phyloP scores from a whole-genome alignment of 1,284 basidiomycete genomes.

The Somion occarium region DNA sequence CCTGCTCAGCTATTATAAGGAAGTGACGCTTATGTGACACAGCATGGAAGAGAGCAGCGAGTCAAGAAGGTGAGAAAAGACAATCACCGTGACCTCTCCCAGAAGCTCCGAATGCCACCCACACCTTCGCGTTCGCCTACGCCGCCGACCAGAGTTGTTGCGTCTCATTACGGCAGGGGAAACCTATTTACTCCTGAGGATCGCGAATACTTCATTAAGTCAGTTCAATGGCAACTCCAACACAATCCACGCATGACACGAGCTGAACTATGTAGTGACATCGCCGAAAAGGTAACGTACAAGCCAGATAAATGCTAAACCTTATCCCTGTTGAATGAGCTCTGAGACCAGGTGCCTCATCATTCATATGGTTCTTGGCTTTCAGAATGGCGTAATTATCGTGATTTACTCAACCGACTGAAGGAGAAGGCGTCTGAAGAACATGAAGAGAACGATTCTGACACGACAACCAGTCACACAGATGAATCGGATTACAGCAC shows the following conservation, averaged over 20 bases:
- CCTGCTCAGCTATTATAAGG: too few species aligned
- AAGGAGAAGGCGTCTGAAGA: not conserved
- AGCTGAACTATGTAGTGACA: not conserved
- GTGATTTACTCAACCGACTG: not conserved
- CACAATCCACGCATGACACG: not conserved
- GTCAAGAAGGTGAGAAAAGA: too few species aligned
- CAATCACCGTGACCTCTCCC: too few species aligned
- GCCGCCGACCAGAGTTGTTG: not conserved
- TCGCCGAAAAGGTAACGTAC: not conserved
- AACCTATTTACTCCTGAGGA: not conserved
- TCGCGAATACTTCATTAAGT: not conserved
- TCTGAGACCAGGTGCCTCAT: not conserved
- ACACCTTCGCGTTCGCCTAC: conserved; percentile 1
- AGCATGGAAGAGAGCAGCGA: too few species aligned
- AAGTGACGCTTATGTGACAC: too few species aligned
- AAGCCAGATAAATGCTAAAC: not conserved
- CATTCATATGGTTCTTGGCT: not conserved
- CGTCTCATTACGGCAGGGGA: too few species aligned
- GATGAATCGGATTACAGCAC: not conserved
- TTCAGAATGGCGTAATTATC: too few species aligned
- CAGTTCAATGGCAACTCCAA: not conserved
- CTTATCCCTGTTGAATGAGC: not conserved
- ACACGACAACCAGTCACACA: not conserved
- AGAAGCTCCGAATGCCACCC: too few species aligned
- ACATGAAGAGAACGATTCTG: not conserved